Evolutionary conservation across 2,329 filamentous ascomycete genomes (phyloP).

Genomic region (Pyricularia grisea): DNA sequence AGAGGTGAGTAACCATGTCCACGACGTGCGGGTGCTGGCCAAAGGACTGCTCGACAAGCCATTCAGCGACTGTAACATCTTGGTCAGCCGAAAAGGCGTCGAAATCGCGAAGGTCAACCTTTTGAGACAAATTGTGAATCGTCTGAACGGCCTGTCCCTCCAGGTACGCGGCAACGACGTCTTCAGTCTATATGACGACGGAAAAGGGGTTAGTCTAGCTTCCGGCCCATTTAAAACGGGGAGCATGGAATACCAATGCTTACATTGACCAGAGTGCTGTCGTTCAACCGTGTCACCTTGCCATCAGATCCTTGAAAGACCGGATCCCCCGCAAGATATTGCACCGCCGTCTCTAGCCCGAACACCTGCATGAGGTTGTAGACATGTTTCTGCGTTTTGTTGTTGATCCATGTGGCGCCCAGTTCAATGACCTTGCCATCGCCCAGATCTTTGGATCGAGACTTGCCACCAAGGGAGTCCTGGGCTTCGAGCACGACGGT

Average conservation of each 20-base stretch:
- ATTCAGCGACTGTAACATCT: neutral
- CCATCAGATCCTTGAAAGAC: neutral
- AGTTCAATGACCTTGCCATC: neutral
- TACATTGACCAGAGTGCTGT: neutral
- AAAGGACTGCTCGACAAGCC: neutral
- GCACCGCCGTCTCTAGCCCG: neutral
- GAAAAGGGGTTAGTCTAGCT: neutral
- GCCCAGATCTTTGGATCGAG: neutral
- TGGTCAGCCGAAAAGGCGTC: neutral
- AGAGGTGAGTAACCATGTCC: neutral
- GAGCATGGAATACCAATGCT: neutral
- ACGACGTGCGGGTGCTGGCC: neutral
- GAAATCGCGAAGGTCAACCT: neutral
- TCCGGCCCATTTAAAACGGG: neutral
- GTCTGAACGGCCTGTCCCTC: neutral
- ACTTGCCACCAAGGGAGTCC: neutral
- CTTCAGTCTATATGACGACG: neutral
- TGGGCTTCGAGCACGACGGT: neutral
- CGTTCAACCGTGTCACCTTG: neutral
- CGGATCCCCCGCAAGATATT: neutral
- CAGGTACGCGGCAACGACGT: neutral
- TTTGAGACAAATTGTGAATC: neutral
- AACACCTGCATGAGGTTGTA: neutral
- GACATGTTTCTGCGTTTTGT: neutral
- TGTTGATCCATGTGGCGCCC: constrained; percentile 3